phyloP scores from a whole-genome alignment of 176 grass and related monocot species.

The Zea mays region Zm-B73-REFERENCE-NAM-5.0 NC_050101.1:12604001-12604500 shows the following conservation, averaged over 20 bases:
- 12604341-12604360: constrained; percentile 73
- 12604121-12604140: constrained; percentile 41
- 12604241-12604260: constrained; percentile 76
- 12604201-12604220: constrained; percentile 90
- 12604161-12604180: constrained; percentile 63
- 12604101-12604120: constrained; percentile 50
- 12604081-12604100: constrained; percentile 73
- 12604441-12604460: constrained; percentile 58
- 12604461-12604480: neutral
- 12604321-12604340: constrained; percentile 83
- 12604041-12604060: constrained; percentile 88
- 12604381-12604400: constrained; percentile 48
- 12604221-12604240: constrained; percentile 93
- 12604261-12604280: constrained; percentile 98
- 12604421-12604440: constrained; percentile 93
- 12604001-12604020: constrained; percentile 83
- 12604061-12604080: constrained; percentile 85
- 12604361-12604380: constrained; percentile 48
- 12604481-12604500: constrained; percentile 16
- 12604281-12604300: constrained; percentile 85
- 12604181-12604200: constrained; percentile 74
- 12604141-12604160: constrained; percentile 64
- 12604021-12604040: constrained; percentile 89
- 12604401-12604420: constrained; percentile 87
- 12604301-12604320: constrained; percentile 76